These are phyloP conservation scores for Tricholomella constricta DNA, from an alignment of 768 basidiomycete genomes.

Conservation along the genomic window DNA sequence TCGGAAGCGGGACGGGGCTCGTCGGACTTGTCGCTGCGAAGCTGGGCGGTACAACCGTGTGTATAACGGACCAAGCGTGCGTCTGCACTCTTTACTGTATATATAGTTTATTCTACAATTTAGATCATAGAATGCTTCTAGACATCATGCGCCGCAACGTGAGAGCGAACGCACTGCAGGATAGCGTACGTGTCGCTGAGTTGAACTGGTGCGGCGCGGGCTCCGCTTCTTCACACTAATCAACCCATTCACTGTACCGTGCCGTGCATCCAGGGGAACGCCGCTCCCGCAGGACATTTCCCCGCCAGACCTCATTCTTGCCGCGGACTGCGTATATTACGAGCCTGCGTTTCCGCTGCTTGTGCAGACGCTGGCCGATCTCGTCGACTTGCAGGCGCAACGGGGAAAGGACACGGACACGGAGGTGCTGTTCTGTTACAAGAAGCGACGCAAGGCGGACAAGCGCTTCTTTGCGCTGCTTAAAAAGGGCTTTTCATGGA, in stretches of 20 bases:
- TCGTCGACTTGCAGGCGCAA: constrained; percentile 38
- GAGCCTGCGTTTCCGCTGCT: constrained; percentile 91
- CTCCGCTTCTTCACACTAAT: constrained; percentile 5
- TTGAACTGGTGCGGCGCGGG: constrained; percentile 71
- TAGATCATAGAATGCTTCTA: constrained; percentile 74
- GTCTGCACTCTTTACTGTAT: constrained; percentile 26
- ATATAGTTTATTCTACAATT: too few relatives aligned
- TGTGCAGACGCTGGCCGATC: constrained; percentile 72
- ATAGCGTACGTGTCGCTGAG: constrained; percentile 61
- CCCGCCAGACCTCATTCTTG: constrained; percentile 71
- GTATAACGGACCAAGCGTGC: constrained; percentile 90
- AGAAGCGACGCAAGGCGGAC: constrained; percentile 77
- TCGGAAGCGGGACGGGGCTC: constrained; percentile 91
- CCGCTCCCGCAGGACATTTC: constrained; percentile 49
- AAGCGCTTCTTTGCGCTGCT: constrained; percentile 17
- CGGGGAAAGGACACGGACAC: constrained; percentile 33
- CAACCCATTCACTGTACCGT: constrained; percentile 11
- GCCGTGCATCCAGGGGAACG: constrained; percentile 57
- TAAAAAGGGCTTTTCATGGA: constrained; percentile 15
- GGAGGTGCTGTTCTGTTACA: constrained; percentile 89
- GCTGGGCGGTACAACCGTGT: constrained; percentile 57
- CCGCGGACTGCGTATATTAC: constrained; percentile 95
- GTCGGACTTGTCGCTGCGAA: constrained; percentile 84
- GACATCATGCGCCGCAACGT: constrained; percentile 81
- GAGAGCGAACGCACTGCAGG: constrained; percentile 57